Conservation (phyloP, 2,329 filamentous ascomycete species). For the Penicillium concentricum region DNA sequence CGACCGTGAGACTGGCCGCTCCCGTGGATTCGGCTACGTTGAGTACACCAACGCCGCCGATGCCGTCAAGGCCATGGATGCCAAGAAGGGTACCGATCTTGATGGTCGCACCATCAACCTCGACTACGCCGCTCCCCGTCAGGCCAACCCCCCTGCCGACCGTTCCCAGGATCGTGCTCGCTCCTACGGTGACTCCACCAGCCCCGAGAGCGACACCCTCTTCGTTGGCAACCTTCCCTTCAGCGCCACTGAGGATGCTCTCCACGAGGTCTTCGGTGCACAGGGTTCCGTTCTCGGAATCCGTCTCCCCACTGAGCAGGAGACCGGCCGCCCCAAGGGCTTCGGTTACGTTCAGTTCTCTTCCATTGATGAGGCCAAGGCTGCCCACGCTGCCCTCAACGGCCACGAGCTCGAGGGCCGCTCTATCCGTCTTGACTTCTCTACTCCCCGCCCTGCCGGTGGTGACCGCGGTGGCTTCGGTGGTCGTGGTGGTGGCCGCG, state of each 20-base stretch:
- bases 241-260: constrained; percentile 71
- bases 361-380: constrained; percentile 78
- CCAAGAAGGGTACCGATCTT: constrained; percentile 71
- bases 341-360: constrained; percentile 88
- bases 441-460: constrained; percentile 63
- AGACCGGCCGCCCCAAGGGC: constrained; percentile 81
- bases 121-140: constrained; percentile 70
- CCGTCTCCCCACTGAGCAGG: constrained; percentile 83
- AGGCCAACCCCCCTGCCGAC: constrained; percentile 52
- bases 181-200: constrained; percentile 72
- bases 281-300: constrained; percentile 72
- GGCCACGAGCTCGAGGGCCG: constrained; percentile 72
- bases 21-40: constrained; percentile 91
- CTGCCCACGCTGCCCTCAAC: constrained; percentile 68
- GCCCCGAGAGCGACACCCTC: constrained; percentile 78
- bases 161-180: constrained; percentile 55
- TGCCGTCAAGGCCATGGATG: constrained; percentile 69
- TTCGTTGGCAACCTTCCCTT: constrained; percentile 92
- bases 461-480: constrained; percentile 47
- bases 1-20: constrained; percentile 75
- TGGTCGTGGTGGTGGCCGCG: constrained; percentile 53
- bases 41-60: constrained; percentile 71
- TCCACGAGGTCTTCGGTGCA: constrained; percentile 72
- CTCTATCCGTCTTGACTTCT: constrained; percentile 78
- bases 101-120: constrained; percentile 75